Evolutionary conservation across 106 monocot species (phyloP), one percentile per base, ranked within the genome.

Genomic region (Allium fistulosum): DNA sequence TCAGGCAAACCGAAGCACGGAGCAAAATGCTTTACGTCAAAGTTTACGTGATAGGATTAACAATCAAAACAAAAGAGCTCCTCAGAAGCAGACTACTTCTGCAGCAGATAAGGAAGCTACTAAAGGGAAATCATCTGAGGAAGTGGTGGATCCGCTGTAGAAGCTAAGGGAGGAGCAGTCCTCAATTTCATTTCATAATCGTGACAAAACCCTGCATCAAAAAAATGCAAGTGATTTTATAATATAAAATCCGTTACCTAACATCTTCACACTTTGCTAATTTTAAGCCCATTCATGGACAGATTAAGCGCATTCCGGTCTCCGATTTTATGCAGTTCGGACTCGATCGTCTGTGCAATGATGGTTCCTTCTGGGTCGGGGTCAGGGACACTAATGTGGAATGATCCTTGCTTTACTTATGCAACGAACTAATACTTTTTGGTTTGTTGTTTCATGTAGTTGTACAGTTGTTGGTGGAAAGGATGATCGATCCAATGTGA

Each of bases 381-480:
- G 13, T 78, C 81, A 91, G n/a, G n/a, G n/a, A n/a, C n/a, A n/a
- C n/a, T n/a, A n/a, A n/a, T n/a, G n/a, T n/a, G n/a, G n/a, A n/a
- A 88, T 1, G 91, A 86, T 1, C 88, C 95, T 52, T 85, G 85
- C 51, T 88, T 88, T 14, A 75, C 5, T 3, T 80, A 85, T 9
- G 53, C 70, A 2, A 58, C 1, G 0, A 56, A 72, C 2, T 72
- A 18, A 1, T 47, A 57, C 6, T 37, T 59, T 4, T 9, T n/a
- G 8, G 83, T 67, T 72, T 84, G 74, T 16, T 79, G 75, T 73
- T 75, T 88, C 11, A 87, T 82, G 74, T 81, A 85, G 58, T 53
- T 76, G 73, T 89, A 92, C 7, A 97, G 80, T 26, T 89, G 80
- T 69, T 87, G 92, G 70, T 97, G 96, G 82, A 87, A 89, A 14